Evolutionary conservation across 2,329 filamentous ascomycete genomes (phyloP).

Genomic region (Ophiocordyceps sinensis): DNA sequence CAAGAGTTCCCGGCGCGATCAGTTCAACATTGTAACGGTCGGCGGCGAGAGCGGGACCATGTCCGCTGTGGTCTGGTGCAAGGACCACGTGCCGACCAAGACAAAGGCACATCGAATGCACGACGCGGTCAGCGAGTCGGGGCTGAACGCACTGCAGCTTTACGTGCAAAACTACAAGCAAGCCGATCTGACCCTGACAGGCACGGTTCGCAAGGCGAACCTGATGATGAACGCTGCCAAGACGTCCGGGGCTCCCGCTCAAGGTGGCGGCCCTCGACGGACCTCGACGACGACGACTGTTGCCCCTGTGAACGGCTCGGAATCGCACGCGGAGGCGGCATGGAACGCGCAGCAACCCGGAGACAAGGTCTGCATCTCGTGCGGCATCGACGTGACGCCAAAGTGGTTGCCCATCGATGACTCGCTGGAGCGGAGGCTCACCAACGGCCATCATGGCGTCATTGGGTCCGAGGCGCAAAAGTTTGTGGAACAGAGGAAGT

Average conservation of each 20-base stretch:
- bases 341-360: slow-evolving; percentile 20
- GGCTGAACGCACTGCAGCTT: slow-evolving; percentile 68
- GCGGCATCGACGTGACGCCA: slow-evolving; percentile 56
- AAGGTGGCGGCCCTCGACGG: slow-evolving; percentile 30
- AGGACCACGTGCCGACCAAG: slow-evolving; percentile 65
- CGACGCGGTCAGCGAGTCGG: slow-evolving; percentile 56
- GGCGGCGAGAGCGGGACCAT: slow-evolving; percentile 71
- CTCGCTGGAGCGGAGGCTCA: slow-evolving; percentile 34
- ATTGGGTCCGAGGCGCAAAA: slow-evolving; percentile 42
- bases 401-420: slow-evolving; percentile 54
- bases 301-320: slow-evolving; percentile 4
- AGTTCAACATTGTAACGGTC: slow-evolving; percentile 64
- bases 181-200: slow-evolving; percentile 77
- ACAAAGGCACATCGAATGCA: slow-evolving; percentile 64
- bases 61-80: slow-evolving; percentile 82
- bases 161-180: slow-evolving; percentile 89
- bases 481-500: slow-evolving; percentile 44
- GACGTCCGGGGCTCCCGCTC: slow-evolving; percentile 20
- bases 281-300: slow-evolving; percentile 31
- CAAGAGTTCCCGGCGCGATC: slow-evolving; percentile 76
- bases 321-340: slow-evolving; percentile 10
- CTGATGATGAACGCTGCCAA: slow-evolving; percentile 54
- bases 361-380: slow-evolving; percentile 47
- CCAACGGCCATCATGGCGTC: slow-evolving; percentile 34
- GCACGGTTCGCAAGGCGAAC: slow-evolving; percentile 85